These are phyloP conservation scores for Trametes elegans DNA, from an alignment of 768 basidiomycete genomes.

Conservation along the genomic window DNA sequence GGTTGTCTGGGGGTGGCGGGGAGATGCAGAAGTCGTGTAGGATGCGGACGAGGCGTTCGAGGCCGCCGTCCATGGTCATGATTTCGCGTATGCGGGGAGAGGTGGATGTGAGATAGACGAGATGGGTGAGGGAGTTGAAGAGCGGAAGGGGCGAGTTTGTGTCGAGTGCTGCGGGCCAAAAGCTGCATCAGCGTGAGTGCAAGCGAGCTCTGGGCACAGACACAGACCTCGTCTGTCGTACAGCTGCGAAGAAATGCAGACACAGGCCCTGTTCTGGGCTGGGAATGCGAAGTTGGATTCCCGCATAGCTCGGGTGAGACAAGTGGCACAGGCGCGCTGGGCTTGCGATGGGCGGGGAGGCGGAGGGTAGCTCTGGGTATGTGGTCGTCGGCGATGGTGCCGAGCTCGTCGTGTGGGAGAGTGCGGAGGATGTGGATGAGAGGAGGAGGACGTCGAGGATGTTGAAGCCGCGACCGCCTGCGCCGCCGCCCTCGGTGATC, in stretches of 20 bases:
- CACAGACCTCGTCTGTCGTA: constrained; percentile 89
- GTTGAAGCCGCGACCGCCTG: constrained; percentile 23
- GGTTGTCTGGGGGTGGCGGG: constrained; percentile 80
- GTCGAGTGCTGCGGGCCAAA: constrained; percentile 40
- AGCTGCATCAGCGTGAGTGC: not conserved
- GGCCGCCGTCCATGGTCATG: constrained; percentile 95
- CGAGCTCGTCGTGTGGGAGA: constrained; percentile 19
- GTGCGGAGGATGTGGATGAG: constrained; percentile 17
- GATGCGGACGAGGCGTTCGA: constrained; percentile 92
- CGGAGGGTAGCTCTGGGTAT: constrained; percentile 1
- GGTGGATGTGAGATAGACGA: constrained; percentile 94
- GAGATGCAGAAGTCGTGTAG: constrained; percentile 84
- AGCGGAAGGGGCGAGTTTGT: constrained; percentile 62
- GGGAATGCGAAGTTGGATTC: constrained; percentile 96
- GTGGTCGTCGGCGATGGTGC: constrained; percentile 1
- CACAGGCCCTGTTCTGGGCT: constrained; percentile 90
- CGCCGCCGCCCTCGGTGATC: constrained; percentile 25
- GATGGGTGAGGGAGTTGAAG: constrained; percentile 93
- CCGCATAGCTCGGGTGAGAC: constrained; percentile 54
- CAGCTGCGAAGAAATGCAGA: constrained; percentile 90
- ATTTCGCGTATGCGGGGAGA: constrained; percentile 98
- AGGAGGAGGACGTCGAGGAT: constrained; percentile 23
- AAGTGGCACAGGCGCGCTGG: constrained; percentile 1
- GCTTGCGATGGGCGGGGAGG: not conserved
- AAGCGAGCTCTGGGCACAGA: constrained; percentile 1